phyloP scores from a whole-genome alignment of 805 yeast genomes.

The Kazachstania psychrophila region DNA sequence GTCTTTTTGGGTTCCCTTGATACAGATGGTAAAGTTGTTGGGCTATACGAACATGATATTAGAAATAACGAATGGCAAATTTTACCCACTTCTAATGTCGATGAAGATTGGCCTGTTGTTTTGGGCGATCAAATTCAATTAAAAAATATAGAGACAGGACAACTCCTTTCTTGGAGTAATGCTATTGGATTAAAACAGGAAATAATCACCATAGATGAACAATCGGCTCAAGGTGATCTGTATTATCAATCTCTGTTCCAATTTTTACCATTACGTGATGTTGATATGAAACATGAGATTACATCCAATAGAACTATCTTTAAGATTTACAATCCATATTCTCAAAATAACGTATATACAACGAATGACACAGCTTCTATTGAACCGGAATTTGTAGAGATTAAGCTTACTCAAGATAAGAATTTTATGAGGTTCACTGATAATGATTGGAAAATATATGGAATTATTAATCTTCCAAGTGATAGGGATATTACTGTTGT shows the following conservation, averaged over 20 bases:
- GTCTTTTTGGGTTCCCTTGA: conserved; percentile 75
- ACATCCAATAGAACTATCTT: conserved; percentile 64
- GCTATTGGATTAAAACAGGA: conserved; percentile 94
- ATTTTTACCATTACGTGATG: conserved; percentile 50
- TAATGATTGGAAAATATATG: conserved; percentile 70
- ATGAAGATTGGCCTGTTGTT: conserved; percentile 40
- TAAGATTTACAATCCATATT: conserved; percentile 69
- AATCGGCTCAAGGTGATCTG: conserved; percentile 43
- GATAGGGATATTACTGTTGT: conserved; percentile 52
- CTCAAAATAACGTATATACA: conserved; percentile 90
- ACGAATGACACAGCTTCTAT: conserved; percentile 46
- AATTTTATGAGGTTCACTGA: conserved; percentile 37
- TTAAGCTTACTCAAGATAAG: too few relatives aligned
- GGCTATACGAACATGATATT: conserved; percentile 42
- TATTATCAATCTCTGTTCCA: conserved; percentile 72
- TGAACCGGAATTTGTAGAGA: too few relatives aligned
- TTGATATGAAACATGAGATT: conserved; percentile 35
- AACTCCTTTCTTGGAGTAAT: conserved; percentile 78
- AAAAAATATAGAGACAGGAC: conserved; percentile 70
- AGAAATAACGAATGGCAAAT: conserved; percentile 78
- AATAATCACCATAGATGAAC: conserved; percentile 62
- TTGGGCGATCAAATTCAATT: conserved; percentile 72
- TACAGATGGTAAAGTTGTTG: conserved; percentile 89
- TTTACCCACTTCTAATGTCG: conserved; percentile 47
- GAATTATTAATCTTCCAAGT: conserved; percentile 56